Percentiles rank a stretch among this genome's conserved stretches.
These are phyloP conservation scores for Aspergillus egyptiacus DNA, from an alignment of 495 filamentous ascomycete genomes.

Conservation along the genomic window DNA sequence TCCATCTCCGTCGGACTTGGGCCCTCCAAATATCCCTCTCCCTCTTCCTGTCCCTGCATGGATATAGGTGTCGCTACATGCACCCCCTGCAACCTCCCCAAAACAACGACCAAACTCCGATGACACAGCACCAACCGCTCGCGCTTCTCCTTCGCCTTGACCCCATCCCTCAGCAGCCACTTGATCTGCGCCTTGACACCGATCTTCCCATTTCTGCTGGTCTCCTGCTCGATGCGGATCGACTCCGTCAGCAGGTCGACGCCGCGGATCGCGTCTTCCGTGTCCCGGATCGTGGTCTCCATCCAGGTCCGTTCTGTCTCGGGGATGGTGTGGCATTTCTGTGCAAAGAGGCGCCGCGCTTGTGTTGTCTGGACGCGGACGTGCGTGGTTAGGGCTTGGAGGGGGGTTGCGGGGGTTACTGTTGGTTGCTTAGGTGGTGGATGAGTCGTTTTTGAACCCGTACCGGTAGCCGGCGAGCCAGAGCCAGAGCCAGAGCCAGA, in stretches of 20 bases:
- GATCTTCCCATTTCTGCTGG: background rate
- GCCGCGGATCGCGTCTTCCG: background rate
- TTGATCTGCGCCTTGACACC: background rate
- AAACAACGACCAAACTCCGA: background rate
- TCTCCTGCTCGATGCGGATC: background rate
- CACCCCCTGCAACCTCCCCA: background rate
- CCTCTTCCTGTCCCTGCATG: background rate
- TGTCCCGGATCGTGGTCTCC: background rate
- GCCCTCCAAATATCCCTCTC: background rate
- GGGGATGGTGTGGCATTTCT: background rate
- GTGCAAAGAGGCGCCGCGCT: background rate
- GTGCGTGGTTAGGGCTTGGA: background rate
- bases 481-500: background rate
- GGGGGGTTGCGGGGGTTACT: background rate
- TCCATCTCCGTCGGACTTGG: background rate
- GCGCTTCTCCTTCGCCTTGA: background rate
- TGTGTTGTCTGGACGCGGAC: background rate
- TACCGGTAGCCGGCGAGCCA: background rate
- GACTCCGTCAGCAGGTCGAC: background rate
- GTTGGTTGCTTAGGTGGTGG: background rate
- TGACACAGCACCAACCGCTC: background rate
- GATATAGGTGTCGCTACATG: background rate
- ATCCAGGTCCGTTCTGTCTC: background rate
- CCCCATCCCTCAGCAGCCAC: background rate
- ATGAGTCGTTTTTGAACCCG: background rate